Conservation (phyloP, 2,329 filamentous ascomycete genomes). For the Chaetomium globosum region DNA sequence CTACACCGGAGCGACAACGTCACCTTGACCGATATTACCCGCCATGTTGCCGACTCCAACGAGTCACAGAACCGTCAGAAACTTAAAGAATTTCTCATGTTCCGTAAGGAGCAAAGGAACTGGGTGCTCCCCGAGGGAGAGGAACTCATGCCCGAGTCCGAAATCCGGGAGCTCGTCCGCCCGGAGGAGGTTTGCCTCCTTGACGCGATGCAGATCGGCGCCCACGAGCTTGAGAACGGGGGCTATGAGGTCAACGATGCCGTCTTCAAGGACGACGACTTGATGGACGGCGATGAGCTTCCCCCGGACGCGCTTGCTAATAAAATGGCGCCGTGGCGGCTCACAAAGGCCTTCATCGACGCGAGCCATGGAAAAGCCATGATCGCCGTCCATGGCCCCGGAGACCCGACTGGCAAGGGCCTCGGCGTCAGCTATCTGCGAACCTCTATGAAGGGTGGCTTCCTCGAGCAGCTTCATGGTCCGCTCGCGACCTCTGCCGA, state of each 20-base stretch:
- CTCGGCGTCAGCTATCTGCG: conserved; percentile 97
- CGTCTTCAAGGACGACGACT: conserved; percentile 64
- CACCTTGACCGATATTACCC: conserved; percentile 81
- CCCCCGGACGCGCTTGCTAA: conserved; percentile 75
- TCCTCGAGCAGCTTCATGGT: conserved; percentile 74
- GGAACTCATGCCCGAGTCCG: conserved; percentile 75
- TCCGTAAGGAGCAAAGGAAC: conserved; percentile 83
- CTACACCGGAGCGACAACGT: conserved; percentile 75
- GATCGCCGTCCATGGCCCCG: conserved; percentile 90
- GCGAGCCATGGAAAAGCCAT: conserved; percentile 95
- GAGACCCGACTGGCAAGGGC: conserved; percentile 90
- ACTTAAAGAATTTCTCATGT: conserved; percentile 92
- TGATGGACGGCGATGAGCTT: conserved; percentile 64
- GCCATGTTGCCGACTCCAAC: conserved; percentile 87
- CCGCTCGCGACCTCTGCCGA: conserved; percentile 72
- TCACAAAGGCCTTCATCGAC: conserved; percentile 93
- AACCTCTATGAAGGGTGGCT: conserved; percentile 98
- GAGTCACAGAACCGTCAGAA: conserved; percentile 96
- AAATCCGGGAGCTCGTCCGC: conserved; percentile 84
- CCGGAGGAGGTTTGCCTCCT: conserved; percentile 94
- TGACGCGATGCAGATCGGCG: conserved; percentile 94
- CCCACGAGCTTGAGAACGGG: conserved; percentile 86
- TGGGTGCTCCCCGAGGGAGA: conserved; percentile 80
- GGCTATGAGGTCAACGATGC: conserved; percentile 73
- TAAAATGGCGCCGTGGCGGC: conserved; percentile 93